Evolutionary conservation across 1,139 yeast genomes (phyloP), one percentile per base, ranked within the genome.

Genomic region (Petasospora rhodanensis): DNA sequence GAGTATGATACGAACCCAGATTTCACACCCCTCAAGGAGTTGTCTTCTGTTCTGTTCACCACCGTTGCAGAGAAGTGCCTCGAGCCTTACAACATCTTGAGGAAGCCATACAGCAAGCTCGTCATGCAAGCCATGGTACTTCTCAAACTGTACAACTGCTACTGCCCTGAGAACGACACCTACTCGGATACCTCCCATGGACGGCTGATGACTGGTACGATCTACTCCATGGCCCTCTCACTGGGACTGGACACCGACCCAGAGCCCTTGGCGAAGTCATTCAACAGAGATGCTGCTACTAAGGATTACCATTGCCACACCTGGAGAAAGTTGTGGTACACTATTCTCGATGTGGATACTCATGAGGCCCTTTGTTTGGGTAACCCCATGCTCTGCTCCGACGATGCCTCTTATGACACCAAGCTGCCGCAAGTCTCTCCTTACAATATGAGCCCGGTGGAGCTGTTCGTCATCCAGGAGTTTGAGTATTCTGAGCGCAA

Each of bases 141-240:
- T 38, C 50, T 69, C 48, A 55, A 68, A 19, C 51, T 70, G 14
- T 73, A 72, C 40, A 62, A 58, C 22, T 46, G 47, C 12, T 54
- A 48, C 28, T 68, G 73, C 2, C 74, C 73, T 0, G 76, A 70
- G 39, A 72, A 68, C 42, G 73, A 73, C n/a, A 59, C 59, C 31
- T 53, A 54, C 1, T 57, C 62, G 3, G 73, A 69, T 37, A 71
- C 69, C 12, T 66, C 72, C 2, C 68, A 61, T 24, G 54, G 66
- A 0, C 67, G 62, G 33, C 59, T 64, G 2, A 52, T 59, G 29
- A 51, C 61, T 14, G 70, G 72, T 1, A 49, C 64, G 35, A 45
- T 75, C 29, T 51, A 70, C 8, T 68, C 68, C 31, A 58, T 62
- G 54, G 78, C 72, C 0, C 56, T 60, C 24, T 54, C 67, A 0